Conservation (phyloP, 768 basidiomycete genomes). For the Cytidiella melzeri region DNA sequence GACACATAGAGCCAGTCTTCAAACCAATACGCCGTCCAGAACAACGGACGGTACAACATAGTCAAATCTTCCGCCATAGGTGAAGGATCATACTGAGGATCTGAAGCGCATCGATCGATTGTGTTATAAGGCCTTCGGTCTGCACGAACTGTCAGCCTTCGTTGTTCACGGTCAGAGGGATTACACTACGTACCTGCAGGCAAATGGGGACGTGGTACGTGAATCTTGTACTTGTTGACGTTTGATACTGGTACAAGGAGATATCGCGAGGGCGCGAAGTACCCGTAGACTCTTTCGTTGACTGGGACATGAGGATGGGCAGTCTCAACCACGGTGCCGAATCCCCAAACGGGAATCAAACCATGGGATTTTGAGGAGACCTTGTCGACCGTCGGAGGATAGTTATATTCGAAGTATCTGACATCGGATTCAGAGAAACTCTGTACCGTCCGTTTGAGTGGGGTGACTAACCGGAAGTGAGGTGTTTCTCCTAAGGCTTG, state of each 20-base stretch:
- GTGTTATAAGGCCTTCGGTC: slow-evolving; percentile 69
- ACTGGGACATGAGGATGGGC: slow-evolving; percentile 39
- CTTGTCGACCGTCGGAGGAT: slow-evolving; percentile 33
- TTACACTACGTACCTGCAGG: slow-evolving; percentile 41
- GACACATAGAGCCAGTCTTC: slow-evolving; percentile 60
- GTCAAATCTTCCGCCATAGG: slow-evolving; percentile 50
- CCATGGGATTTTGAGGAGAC: slow-evolving; percentile 50
- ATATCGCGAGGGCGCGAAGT: slow-evolving; percentile 54
- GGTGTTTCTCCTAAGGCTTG: slow-evolving; percentile 44
- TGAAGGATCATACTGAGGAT: slow-evolving; percentile 47
- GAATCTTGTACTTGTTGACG: slow-evolving; percentile 49
- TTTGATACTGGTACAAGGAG: slow-evolving; percentile 49
- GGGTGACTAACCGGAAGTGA: slow-evolving; percentile 30
- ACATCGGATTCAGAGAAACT: slow-evolving; percentile 2
- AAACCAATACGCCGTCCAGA: slow-evolving; percentile 74
- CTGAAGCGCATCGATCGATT: slow-evolving; percentile 50
- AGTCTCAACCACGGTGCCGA: slow-evolving; percentile 50
- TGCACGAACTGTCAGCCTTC: slow-evolving; percentile 10
- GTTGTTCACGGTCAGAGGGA: not conserved
- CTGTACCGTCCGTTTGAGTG: not conserved
- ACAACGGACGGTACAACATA: slow-evolving; percentile 68
- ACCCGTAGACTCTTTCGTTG: slow-evolving; percentile 62
- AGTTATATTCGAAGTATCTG: slow-evolving; percentile 68
- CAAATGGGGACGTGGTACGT: slow-evolving; percentile 54
- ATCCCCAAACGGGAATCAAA: slow-evolving; percentile 69